Evolutionary conservation across 352 stramenopile genomes (phyloP), one percentile per base, ranked within the genome.

Genomic region (Blastocystis sp.): DNA sequence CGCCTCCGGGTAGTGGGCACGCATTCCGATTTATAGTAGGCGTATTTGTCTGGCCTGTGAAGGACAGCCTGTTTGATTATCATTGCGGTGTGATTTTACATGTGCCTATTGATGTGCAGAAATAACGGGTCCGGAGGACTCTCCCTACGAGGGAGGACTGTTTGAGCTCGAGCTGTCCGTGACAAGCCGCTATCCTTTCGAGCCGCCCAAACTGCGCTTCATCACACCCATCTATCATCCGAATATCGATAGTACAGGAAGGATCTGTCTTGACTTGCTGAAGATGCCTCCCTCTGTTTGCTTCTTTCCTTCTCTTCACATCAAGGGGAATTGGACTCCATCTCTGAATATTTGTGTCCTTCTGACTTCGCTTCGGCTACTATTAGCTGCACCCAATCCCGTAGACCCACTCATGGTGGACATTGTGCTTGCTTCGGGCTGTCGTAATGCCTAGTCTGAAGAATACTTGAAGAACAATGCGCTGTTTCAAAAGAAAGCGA

Each of bases 141-240:
- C 91, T 14, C 91, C 91, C 0, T 93, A 92, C 76, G 89, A 91
- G 65, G 88, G 78, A 10, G 91, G 91, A 21, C 69, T 91, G 7
- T 93, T 93, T 69, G 84, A 92, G n/a, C 48, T 93, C 1, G 79
- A 80, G 0, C 70, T 93, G 17, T 87, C 89, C 24, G 82, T 93
- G 38, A 76, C 91, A 0, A 76, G 71, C 0, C 89, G 92, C 4
- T 94, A 94, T 89, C 92, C 92, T 11, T 94, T 94, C 78, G 92
- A 92, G 74, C 92, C 92, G 11, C 92, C 92, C 2, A 89, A 91
- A 6, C 91, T 94, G 59, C 89, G 92, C 17, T 94, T 94, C 87
- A 64, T 92, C 14, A 94, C 92, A 43, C 92, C 92, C n/a, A 84
- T 94, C 3, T 94, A 93, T 89, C 92, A 94, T 89, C 92, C 92